Evolutionary conservation across 441 rosid species (phyloP).

Genomic region (Populus tomentosa): DNA sequence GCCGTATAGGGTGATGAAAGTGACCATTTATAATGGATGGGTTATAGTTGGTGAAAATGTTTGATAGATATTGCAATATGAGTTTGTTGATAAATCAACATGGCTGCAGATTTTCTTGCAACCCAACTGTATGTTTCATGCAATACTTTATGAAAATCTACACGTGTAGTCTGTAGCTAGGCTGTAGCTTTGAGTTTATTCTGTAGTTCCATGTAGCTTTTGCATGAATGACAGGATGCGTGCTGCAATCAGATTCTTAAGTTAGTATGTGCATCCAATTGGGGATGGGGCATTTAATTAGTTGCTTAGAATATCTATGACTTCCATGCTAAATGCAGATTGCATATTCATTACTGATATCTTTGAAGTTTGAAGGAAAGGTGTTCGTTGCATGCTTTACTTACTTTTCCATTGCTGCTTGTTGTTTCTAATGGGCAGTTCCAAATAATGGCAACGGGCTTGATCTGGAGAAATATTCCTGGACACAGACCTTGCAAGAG

Average conservation of each 20-base stretch:
- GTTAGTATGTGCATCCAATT: neutral
- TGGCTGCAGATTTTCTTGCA: neutral
- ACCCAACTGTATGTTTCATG: neutral
- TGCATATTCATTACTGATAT: neutral
- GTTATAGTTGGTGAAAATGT: neutral
- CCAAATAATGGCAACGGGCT: slow-evolving; percentile 93
- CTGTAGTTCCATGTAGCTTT: neutral
- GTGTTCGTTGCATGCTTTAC: neutral
- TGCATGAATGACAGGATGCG: neutral
- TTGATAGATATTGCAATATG: neutral
- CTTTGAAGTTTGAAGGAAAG: neutral
- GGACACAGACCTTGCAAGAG: slow-evolving; percentile 90
- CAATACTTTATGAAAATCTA: too few species aligned
- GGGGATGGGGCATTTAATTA: neutral
- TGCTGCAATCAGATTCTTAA: neutral
- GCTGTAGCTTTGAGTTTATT: neutral
- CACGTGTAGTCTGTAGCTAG: neutral
- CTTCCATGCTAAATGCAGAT: neutral
- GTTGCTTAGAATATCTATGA: neutral
- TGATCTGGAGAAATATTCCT: slow-evolving; percentile 84
- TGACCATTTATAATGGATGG: too few species aligned
- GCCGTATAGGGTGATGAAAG: neutral
- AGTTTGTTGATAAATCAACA: neutral
- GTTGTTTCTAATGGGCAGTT: slow-evolving; percentile 34
- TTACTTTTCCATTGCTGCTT: neutral